Evolutionary conservation across 345 rosid genomes (phyloP), one percentile per base, ranked within the genome.

Genomic region (Corchorus capsularis): DNA sequence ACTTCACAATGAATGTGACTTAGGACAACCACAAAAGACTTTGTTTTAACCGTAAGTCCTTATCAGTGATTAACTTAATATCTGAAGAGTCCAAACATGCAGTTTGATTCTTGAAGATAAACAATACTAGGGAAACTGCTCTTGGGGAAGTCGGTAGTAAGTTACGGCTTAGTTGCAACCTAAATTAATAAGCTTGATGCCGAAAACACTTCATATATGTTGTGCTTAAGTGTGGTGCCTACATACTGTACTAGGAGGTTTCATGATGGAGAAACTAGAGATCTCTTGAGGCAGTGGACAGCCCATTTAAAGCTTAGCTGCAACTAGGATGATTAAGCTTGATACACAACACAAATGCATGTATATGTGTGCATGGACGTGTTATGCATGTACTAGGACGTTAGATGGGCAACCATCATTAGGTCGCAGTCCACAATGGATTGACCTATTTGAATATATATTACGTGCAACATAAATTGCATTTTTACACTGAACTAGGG

Each of bases 391-490:
- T n/a, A 64, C 50, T n/a, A n/a, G 52, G 50, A 64, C 17, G 50
- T 64, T 64, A 64, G 32, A 64, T 46, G 20, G 43, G 22, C 41
- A 49, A 68, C 57, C 39, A 50, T 27, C 57, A 15, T 68, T 27
- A n/a, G 27, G 49, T 20, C 3, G 5, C 43, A 68, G 49, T 49
- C 57, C 20, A 49, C 57, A 47, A 69, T 45, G 7, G 46, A 52
- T 17, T 3, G 0, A 17, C 12, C 5, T 6, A 14, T 17, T 49
- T 27, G 22, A 68, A 49, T 49, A 47, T 11, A 68, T 47, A 27
- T 68, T 68, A 49, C 19, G 56, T 41, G 65, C 52, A 20, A 7
- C 37, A 72, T n/a, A 65, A 39, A 20, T 54, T 63, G 49, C 78
- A 52, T 52, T 64, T 64, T n/a, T 54, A 20, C 53, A 19, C 27